Evolutionary conservation across 768 basidiomycete species (phyloP).

Genomic region (Trametes cinnabarina): DNA sequence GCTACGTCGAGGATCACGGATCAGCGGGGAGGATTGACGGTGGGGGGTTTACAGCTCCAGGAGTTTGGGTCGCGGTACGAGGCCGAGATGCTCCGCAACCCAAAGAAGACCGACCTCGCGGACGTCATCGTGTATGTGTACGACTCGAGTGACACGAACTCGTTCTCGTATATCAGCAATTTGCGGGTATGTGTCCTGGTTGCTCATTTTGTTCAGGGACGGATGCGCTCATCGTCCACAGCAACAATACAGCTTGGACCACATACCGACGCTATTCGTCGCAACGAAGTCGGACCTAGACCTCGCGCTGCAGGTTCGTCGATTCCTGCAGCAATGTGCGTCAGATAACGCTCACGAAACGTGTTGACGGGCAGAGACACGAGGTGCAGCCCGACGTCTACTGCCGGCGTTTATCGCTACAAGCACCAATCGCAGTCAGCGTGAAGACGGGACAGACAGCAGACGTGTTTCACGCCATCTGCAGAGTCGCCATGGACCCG

Average conservation of each 20-base stretch:
- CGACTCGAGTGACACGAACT: constrained; percentile 98
- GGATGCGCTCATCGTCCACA: constrained; percentile 34
- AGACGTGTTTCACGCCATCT: constrained; percentile 85
- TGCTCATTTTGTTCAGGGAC: constrained; percentile 7
- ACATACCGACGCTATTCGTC: constrained; percentile 93
- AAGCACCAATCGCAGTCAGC: constrained; percentile 92
- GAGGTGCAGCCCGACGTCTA: constrained; percentile 99
- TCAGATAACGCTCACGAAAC: constrained; percentile 4
- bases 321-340: neutral
- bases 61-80: constrained; percentile 98
- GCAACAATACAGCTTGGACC: constrained; percentile 97
- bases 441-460: constrained; percentile 82
- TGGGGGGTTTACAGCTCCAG: constrained; percentile 62
- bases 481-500: constrained; percentile 84
- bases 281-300: constrained; percentile 99
- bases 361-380: constrained; percentile 60
- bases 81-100: constrained; percentile 81
- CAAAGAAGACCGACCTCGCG: constrained; percentile 87
- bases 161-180: constrained; percentile 97
- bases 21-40: neutral
- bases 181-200: constrained; percentile 60
- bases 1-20: neutral
- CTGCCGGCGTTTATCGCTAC: constrained; percentile 83
- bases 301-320: constrained; percentile 83
- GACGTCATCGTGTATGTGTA: constrained; percentile 96